phyloP scores from a whole-genome alignment of 495 filamentous ascomycete genomes.

The Pyrenula massariospora region DNA sequence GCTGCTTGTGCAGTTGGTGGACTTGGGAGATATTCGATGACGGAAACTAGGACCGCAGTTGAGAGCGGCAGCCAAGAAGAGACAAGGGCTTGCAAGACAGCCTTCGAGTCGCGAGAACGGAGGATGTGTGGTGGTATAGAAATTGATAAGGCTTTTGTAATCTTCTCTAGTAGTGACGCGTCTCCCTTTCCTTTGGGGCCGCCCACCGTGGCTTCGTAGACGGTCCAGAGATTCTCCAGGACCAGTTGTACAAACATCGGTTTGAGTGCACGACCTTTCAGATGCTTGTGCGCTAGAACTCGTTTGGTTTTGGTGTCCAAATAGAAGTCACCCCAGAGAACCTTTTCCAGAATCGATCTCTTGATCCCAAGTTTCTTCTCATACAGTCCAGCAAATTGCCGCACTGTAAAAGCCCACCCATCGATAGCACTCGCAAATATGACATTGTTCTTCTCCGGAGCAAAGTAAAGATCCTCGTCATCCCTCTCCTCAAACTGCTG shows the following conservation, averaged over 20 bases:
- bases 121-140: slow-evolving; percentile 73
- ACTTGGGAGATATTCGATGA: slow-evolving; percentile 85
- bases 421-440: slow-evolving; percentile 97
- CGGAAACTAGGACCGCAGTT: slow-evolving; percentile 82
- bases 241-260: slow-evolving; percentile 98
- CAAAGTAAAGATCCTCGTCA: slow-evolving; percentile 96
- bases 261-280: slow-evolving; percentile 82
- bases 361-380: slow-evolving; percentile 97
- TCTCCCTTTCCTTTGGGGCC: slow-evolving; percentile 77
- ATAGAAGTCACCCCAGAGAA: slow-evolving; percentile 96
- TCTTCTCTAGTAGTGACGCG: slow-evolving; percentile 74
- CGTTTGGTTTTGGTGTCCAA: slow-evolving; percentile 95
- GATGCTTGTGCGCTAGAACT: slow-evolving; percentile 79
- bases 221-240: slow-evolving; percentile 92
- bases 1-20: slow-evolving; percentile 74
- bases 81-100: slow-evolving; percentile 78
- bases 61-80: slow-evolving; percentile 86
- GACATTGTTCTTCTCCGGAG: slow-evolving; percentile 95
- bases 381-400: slow-evolving; percentile 87
- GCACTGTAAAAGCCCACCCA: slow-evolving; percentile 94
- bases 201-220: slow-evolving; percentile 82
- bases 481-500: slow-evolving; percentile 78
- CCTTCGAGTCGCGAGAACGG: slow-evolving; percentile 70
- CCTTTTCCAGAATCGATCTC: slow-evolving; percentile 78
- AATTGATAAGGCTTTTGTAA: slow-evolving; percentile 81